Evolutionary conservation across 2,329 filamentous ascomycete species (phyloP).

Genomic region (Penicillium polonicum): DNA sequence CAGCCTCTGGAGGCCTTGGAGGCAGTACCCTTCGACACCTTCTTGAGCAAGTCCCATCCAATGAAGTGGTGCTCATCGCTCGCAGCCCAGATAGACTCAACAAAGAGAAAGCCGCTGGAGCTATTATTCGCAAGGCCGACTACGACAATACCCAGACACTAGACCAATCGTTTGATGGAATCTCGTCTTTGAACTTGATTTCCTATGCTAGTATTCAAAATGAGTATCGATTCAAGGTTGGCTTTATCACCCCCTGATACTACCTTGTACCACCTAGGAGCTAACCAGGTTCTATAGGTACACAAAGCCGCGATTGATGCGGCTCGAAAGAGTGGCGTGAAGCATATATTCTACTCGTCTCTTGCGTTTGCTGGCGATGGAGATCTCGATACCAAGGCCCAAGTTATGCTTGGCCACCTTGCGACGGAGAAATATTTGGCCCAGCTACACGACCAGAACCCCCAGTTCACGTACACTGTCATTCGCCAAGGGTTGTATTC

Average conservation of each 20-base stretch:
- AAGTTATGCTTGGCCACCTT: neutral
- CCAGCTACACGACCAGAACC: neutral
- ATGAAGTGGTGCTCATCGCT: neutral
- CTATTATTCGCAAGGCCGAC: neutral
- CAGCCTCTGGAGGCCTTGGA: neutral
- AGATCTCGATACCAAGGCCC: neutral
- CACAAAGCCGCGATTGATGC: neutral
- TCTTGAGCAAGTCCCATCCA: neutral
- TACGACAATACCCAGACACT: neutral
- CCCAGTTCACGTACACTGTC: neutral
- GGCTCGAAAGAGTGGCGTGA: neutral
- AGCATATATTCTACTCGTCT: neutral
- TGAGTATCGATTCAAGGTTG: neutral
- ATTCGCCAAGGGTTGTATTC: neutral
- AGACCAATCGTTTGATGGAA: neutral
- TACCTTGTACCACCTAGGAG: neutral
- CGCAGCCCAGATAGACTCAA: neutral
- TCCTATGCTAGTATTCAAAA: neutral
- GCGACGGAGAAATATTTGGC: neutral
- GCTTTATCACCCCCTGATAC: too few relatives aligned
- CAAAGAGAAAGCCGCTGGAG: neutral
- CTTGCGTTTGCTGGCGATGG: neutral
- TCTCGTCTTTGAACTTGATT: neutral
- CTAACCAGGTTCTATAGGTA: neutral
- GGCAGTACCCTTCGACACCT: neutral